Percentiles rank a stretch among this genome's conserved stretches.
Conservation (phyloP, 345 rosid genomes). For the Salix dunnii region DNA sequence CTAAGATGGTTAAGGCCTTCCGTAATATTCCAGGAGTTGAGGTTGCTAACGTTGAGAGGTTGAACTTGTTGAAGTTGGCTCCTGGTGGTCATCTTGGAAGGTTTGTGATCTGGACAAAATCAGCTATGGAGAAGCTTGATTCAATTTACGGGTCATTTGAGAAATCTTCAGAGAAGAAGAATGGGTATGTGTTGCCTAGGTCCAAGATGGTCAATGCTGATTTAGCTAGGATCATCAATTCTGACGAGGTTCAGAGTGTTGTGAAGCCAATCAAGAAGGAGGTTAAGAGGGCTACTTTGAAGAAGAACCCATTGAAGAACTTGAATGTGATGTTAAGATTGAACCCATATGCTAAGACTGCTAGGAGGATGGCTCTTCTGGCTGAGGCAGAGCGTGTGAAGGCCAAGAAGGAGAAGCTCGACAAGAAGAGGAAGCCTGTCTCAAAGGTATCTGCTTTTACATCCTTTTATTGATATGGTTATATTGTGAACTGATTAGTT, state of each 20-base stretch:
- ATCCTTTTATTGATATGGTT: background rate
- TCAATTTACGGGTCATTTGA: constrained; percentile 83
- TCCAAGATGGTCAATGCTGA: constrained; percentile 97
- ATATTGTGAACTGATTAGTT: background rate
- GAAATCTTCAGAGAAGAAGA: constrained; percentile 80
- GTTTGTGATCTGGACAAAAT: constrained; percentile 89
- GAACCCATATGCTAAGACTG: constrained; percentile 95
- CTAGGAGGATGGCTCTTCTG: constrained; percentile 84
- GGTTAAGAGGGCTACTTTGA: constrained; percentile 66
- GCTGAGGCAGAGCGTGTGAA: constrained; percentile 92
- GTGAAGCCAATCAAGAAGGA: constrained; percentile 76
- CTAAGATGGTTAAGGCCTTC: constrained; percentile 86
- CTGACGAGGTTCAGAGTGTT: constrained; percentile 91
- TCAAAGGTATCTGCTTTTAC: constrained; percentile 51
- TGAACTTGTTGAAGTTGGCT: constrained; percentile 76
- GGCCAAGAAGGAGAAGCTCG: constrained; percentile 96
- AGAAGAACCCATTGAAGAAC: constrained; percentile 96
- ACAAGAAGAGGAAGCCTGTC: constrained; percentile 65
- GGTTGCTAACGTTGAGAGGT: constrained; percentile 76
- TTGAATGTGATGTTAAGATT: constrained; percentile 72
- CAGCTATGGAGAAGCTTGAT: constrained; percentile 93
- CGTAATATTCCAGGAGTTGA: constrained; percentile 94
- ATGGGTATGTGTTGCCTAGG: constrained; percentile 80
- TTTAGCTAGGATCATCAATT: constrained; percentile 82
- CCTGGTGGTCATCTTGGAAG: constrained; percentile 98